Base-by-base conservation (phyloP, 139 green algal species). In the Coccomyxa sp. region DNA sequence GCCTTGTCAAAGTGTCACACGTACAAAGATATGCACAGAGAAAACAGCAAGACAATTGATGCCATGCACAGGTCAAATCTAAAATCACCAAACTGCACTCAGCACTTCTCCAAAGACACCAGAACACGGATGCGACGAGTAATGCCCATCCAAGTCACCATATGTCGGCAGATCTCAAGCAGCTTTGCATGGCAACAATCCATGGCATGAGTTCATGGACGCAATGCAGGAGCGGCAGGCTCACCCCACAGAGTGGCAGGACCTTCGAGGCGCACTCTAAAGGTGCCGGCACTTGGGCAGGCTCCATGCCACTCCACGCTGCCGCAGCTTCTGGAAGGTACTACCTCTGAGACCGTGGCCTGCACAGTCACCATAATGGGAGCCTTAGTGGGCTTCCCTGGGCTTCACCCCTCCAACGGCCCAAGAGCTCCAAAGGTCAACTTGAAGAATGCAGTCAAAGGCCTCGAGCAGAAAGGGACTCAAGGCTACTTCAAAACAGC, bases 221-320 rank as follows among this genome's bases (percentile, higher is more conserved):
- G 11, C 25, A 10, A 63, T 67, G 77, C 17, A 17, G 18, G 17
- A 15, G 45, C 10, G 17, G 32, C 14, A 59, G 21, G 14, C 86
- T 66, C 84, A 92, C 89, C 87, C 93, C 93, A 96, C 27, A 96
- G 84, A 84, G 92, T 95, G 81, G 89, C 91, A 0, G 92, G 87
- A 4, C 92, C 92, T 15, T 91, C 80, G 12, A 94, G 13, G 11
- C 76, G 81, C 60, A 95, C 87, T 10, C 16, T 85, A 77, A 97
- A 96, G 11, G 60, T 83, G 0, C 85, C 86, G 17, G 67, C 81
- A 21, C 15, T 30, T 13, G 58, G n/a, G 76, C 77, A 78, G 68
- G 74, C 77, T 63, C 60, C 63, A 77, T 80, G 76, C 23, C 38
- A 60, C 23, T 80, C 76, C 15, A 15, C 17, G 51, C 78, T 81